Conservation (phyloP, 768 basidiomycete genomes). For the Rhizopogon vulgaris region DNA sequence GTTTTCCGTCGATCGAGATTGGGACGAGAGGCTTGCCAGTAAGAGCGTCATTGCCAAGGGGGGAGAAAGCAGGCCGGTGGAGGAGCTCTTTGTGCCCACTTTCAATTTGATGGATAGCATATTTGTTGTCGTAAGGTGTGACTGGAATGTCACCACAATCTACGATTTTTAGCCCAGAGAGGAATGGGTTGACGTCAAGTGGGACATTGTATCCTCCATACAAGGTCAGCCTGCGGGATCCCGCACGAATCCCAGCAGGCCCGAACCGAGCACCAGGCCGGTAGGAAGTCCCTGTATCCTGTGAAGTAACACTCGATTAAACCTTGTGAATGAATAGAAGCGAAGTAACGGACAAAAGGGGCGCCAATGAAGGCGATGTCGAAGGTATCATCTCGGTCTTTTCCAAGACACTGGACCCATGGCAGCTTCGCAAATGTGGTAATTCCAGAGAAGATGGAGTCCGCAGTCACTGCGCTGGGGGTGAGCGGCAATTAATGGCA, state of each 20-base stretch:
- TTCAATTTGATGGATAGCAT: conserved; percentile 71
- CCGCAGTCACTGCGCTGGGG: conserved; percentile 52
- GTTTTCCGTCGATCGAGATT: conserved; percentile 60
- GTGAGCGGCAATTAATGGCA: background rate
- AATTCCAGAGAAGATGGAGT: conserved; percentile 78
- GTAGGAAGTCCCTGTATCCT: conserved; percentile 74
- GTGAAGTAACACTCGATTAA: background rate
- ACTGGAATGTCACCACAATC: conserved; percentile 79
- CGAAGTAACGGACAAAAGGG: conserved; percentile 49
- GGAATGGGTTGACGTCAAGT: conserved; percentile 67
- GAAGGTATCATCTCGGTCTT: conserved; percentile 48
- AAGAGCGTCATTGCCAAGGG: conserved; percentile 55
- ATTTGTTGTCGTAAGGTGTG: conserved; percentile 71
- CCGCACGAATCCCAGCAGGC: conserved; percentile 75
- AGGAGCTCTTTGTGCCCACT: conserved; percentile 64
- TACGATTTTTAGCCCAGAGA: conserved; percentile 59
- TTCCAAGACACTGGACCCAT: conserved; percentile 72
- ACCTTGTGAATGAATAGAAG: background rate
- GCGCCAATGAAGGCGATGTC: conserved; percentile 84
- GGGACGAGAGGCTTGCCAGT: conserved; percentile 54
- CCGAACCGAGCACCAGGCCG: conserved; percentile 83
- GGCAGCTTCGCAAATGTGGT: conserved; percentile 86
- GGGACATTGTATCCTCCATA: conserved; percentile 80
- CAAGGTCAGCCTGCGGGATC: conserved; percentile 67
- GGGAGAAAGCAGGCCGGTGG: conserved; percentile 54